Conservation (phyloP, 805 yeast genomes). For the Metschnikowia drakensbergensis region DNA sequence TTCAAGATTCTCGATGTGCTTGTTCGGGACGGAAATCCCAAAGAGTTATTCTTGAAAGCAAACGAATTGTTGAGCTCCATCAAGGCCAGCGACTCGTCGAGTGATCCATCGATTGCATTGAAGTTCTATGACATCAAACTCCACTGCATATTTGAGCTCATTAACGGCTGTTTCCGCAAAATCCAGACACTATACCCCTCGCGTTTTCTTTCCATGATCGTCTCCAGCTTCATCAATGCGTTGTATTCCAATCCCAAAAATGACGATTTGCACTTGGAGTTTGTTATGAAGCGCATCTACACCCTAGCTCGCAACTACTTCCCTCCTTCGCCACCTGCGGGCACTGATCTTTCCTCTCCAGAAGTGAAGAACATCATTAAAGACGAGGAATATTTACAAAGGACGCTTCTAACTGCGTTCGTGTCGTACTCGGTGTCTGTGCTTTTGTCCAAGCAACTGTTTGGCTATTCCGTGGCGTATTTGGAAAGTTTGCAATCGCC, state of each 20-base stretch:
- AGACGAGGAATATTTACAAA: slow-evolving; percentile 61
- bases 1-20: slow-evolving; percentile 58
- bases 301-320: slow-evolving; percentile 51
- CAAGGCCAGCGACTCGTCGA: slow-evolving; percentile 19
- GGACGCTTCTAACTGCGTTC: slow-evolving; percentile 60
- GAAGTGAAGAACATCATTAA: slow-evolving; percentile 39
- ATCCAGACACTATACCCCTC: slow-evolving; percentile 75
- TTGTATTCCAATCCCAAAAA: slow-evolving; percentile 31
- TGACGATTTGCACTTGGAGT: slow-evolving; percentile 31
- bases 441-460: slow-evolving; percentile 15
- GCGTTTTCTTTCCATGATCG: slow-evolving; percentile 67
- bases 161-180: slow-evolving; percentile 53
- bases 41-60: slow-evolving; percentile 68
- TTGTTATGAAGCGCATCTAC: slow-evolving; percentile 57
- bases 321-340: slow-evolving; percentile 36
- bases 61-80: slow-evolving; percentile 58
- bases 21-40: slow-evolving; percentile 70
- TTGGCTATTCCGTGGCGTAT: slow-evolving; percentile 25
- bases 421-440: slow-evolving; percentile 50
- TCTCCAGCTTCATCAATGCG: slow-evolving; percentile 54
- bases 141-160: slow-evolving; percentile 64
- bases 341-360: slow-evolving; percentile 39
- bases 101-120: slow-evolving; percentile 13
- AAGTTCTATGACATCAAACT: slow-evolving; percentile 52
- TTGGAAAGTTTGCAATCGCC: slow-evolving; percentile 10